A percentile compares a stretch with the other conserved stretches of the same genome.
Conservation (phyloP, 2,329 filamentous ascomycete genomes). For the Monosporascus cannonballus region DNA sequence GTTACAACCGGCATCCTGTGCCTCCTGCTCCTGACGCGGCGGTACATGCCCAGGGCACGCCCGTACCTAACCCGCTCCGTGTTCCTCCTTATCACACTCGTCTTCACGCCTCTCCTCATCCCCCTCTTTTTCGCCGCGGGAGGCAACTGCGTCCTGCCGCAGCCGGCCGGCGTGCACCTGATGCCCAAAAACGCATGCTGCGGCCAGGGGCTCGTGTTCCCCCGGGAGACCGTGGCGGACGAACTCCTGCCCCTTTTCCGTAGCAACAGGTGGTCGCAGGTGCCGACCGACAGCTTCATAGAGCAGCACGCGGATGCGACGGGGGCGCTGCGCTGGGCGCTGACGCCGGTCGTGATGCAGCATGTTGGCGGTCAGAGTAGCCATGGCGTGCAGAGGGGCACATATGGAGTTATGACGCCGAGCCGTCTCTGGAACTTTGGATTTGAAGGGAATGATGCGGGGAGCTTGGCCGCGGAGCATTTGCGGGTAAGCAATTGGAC, state of each 20-base stretch:
- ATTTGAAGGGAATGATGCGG: background rate
- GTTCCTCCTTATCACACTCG: slow-evolving; percentile 8
- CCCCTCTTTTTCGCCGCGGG: slow-evolving; percentile 18
- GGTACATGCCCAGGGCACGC: slow-evolving; percentile 6
- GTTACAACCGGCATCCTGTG: slow-evolving; percentile 5
- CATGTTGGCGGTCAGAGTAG: slow-evolving; percentile 19
- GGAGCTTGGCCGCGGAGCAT: background rate
- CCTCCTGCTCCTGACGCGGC: slow-evolving; percentile 7
- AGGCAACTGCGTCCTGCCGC: slow-evolving; percentile 16
- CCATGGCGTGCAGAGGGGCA: slow-evolving; percentile 12
- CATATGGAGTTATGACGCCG: background rate
- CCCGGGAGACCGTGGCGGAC: slow-evolving; percentile 10
- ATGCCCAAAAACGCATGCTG: slow-evolving; percentile 19
- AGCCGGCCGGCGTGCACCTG: slow-evolving; percentile 12
- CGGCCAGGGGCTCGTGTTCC: slow-evolving; percentile 19
- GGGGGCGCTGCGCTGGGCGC: slow-evolving; percentile 14
- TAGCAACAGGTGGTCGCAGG: slow-evolving; percentile 10
- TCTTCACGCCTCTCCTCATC: slow-evolving; percentile 17
- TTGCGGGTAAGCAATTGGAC: background rate
- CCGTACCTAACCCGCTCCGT: slow-evolving; percentile 4
- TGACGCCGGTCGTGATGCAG: slow-evolving; percentile 21
- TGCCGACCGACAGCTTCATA: slow-evolving; percentile 17
- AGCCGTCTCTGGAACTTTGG: background rate
- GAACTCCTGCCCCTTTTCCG: slow-evolving; percentile 16
- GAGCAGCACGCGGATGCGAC: slow-evolving; percentile 14